Conservation (phyloP, 2,329 filamentous ascomycete genomes). For the Diplodia sapinea region DNA sequence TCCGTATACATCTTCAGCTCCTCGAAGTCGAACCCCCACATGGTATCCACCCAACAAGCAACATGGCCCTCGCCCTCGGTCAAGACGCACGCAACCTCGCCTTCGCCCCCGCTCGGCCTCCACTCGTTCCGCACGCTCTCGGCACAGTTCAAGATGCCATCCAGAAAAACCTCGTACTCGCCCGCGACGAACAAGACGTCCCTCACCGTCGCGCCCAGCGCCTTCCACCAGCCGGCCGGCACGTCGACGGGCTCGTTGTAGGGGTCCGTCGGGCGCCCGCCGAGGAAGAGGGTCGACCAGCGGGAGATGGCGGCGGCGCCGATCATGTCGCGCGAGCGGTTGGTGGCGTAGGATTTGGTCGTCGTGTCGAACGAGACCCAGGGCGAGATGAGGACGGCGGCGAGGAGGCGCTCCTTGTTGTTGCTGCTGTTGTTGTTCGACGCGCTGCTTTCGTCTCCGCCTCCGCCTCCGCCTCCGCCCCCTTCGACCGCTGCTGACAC, state of each 20-base stretch:
- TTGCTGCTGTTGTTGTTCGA: neutral
- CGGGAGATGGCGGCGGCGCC: neutral
- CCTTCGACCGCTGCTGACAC: neutral
- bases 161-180: conserved; percentile 27
- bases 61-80: conserved; percentile 9
- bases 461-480: too few relatives aligned
- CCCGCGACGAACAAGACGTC: conserved; percentile 14
- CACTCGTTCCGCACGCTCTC: conserved; percentile 26
- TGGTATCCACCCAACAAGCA: neutral
- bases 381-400: conserved; percentile 4
- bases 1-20: conserved; percentile 12
- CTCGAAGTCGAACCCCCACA: conserved; percentile 12
- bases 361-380: conserved; percentile 12
- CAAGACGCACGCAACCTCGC: conserved; percentile 7
- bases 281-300: conserved; percentile 24
- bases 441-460: too few relatives aligned
- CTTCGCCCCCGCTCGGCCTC: neutral
- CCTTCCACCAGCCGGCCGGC: conserved; percentile 25
- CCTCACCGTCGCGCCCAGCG: neutral
- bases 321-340: neutral
- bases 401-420: neutral
- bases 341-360: neutral
- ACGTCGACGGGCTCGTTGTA: conserved; percentile 27
- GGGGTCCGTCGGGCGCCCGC: conserved; percentile 11
- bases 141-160: conserved; percentile 10